These are phyloP conservation scores for Puccinia novopanici DNA, from an alignment of 1,284 basidiomycete genomes.

Conservation along the genomic window DNA sequence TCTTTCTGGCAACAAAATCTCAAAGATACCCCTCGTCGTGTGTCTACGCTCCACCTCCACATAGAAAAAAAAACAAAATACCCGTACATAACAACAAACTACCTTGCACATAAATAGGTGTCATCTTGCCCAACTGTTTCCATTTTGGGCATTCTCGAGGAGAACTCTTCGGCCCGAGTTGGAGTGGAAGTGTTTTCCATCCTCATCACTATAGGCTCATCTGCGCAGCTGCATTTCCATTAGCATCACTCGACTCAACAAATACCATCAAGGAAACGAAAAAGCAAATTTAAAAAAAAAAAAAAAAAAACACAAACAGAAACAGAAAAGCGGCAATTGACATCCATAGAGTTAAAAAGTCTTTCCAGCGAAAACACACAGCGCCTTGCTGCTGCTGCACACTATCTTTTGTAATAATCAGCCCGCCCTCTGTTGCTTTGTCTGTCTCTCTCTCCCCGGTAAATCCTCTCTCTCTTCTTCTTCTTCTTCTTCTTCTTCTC, in stretches of 20 bases:
- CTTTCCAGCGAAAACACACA: background rate
- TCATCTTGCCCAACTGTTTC: background rate
- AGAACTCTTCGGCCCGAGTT: background rate
- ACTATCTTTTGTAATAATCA: constrained; percentile 3
- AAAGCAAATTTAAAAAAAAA: background rate
- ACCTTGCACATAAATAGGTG: background rate
- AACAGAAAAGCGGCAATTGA: no score
- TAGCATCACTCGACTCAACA: no score
- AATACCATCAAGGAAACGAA: background rate
- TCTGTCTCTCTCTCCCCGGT: background rate
- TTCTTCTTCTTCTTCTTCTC: background rate
- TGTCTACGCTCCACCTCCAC: background rate
- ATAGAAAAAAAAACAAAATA: no score
- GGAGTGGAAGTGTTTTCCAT: no score
- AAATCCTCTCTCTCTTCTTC: no score
- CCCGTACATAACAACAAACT: background rate
- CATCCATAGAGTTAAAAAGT: no score
- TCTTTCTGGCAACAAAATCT: background rate
- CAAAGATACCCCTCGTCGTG: background rate
- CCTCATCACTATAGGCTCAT: background rate
- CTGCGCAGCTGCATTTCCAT: background rate
- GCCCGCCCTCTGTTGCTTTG: background rate
- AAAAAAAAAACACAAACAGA: background rate
- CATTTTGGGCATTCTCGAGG: background rate
- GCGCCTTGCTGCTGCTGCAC: background rate